Conservation (phyloP, 768 basidiomycete genomes). For the Fistulinella prunicolor region DNA sequence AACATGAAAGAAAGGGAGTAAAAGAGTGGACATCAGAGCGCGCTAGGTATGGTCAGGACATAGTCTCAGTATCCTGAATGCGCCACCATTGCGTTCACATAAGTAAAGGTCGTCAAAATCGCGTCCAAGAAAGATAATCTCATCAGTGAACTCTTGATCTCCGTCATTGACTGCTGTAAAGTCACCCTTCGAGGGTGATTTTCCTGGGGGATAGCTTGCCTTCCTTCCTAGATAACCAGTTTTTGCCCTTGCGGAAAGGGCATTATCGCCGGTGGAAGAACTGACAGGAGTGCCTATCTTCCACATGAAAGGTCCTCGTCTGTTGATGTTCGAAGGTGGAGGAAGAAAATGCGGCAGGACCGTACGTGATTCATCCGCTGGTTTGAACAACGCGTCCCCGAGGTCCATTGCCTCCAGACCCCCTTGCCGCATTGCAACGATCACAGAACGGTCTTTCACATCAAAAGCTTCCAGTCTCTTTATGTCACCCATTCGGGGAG, state of each 20-base stretch:
- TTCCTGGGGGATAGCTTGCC: constrained; percentile 43
- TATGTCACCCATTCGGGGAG: constrained; percentile 70
- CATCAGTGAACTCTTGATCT: constrained; percentile 55
- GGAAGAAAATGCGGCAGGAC: constrained; percentile 69
- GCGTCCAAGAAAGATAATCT: constrained; percentile 79
- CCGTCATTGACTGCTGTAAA: constrained; percentile 45
- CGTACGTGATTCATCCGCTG: constrained; percentile 77
- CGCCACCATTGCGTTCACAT: constrained; percentile 70
- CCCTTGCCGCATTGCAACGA: constrained; percentile 84
- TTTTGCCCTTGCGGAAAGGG: constrained; percentile 42
- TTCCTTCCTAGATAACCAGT: constrained; percentile 47
- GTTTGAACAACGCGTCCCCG: constrained; percentile 72
- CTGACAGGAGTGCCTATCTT: constrained; percentile 72
- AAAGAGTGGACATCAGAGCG: constrained; percentile 3
- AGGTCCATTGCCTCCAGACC: constrained; percentile 81
- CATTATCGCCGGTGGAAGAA: constrained; percentile 37
- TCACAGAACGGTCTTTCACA: constrained; percentile 66
- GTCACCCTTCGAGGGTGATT: constrained; percentile 51
- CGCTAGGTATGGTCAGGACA: constrained; percentile 39
- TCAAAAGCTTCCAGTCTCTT: constrained; percentile 84
- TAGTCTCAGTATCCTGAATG: constrained; percentile 74
- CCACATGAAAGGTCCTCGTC: constrained; percentile 78
- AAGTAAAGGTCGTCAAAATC: constrained; percentile 75
- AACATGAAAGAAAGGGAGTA: constrained; percentile 1
- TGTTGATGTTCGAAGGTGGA: constrained; percentile 56